phyloP scores from a whole-genome alignment of 495 filamentous ascomycete species.

The Aeminium ludgeri region DNA sequence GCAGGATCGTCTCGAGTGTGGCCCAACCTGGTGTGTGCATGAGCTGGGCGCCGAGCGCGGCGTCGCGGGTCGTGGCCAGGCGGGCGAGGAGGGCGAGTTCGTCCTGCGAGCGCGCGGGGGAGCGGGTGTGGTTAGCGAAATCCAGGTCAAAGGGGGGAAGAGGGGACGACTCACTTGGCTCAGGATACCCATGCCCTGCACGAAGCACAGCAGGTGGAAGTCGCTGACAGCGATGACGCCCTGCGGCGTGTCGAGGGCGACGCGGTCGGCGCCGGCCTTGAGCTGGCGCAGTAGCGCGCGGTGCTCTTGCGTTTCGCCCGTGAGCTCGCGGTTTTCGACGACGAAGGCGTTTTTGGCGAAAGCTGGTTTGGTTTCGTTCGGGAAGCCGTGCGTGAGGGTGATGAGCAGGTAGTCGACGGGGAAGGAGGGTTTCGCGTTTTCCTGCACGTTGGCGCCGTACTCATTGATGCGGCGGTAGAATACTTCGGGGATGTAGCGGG shows the following conservation, averaged over 20 bases:
- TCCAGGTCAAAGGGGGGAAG: slow-evolving; percentile 1
- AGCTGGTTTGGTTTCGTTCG: slow-evolving; percentile 52
- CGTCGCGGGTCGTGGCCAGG: slow-evolving; percentile 61
- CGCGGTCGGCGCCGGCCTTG: slow-evolving; percentile 36
- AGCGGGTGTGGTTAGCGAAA: slow-evolving; percentile 7
- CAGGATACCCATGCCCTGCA: slow-evolving; percentile 63
- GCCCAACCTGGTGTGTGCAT: slow-evolving; percentile 78
- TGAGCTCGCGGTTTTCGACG: slow-evolving; percentile 72
- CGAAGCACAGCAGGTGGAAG: slow-evolving; percentile 82
- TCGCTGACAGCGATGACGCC: slow-evolving; percentile 53
- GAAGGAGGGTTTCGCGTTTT: slow-evolving; percentile 92
- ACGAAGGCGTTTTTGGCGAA: slow-evolving; percentile 62
- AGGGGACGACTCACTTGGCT: slow-evolving; percentile 50
- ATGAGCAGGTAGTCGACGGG: slow-evolving; percentile 93
- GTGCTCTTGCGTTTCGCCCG: slow-evolving; percentile 68
- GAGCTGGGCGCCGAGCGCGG: slow-evolving; percentile 61
- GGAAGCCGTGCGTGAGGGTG: slow-evolving; percentile 93
- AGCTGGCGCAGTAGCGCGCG: slow-evolving; percentile 44
- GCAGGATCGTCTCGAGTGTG: slow-evolving; percentile 77
- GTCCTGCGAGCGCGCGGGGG: slow-evolving; percentile 39
- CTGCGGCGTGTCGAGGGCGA: slow-evolving; percentile 32
- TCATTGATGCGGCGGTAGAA: slow-evolving; percentile 94
- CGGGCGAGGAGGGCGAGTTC: slow-evolving; percentile 77
- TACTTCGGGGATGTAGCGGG: slow-evolving; percentile 89
- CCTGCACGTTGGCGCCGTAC: slow-evolving; percentile 87